phyloP scores from a whole-genome alignment of 2,329 filamentous ascomycete genomes.

The Xylaria sp. region DNA sequence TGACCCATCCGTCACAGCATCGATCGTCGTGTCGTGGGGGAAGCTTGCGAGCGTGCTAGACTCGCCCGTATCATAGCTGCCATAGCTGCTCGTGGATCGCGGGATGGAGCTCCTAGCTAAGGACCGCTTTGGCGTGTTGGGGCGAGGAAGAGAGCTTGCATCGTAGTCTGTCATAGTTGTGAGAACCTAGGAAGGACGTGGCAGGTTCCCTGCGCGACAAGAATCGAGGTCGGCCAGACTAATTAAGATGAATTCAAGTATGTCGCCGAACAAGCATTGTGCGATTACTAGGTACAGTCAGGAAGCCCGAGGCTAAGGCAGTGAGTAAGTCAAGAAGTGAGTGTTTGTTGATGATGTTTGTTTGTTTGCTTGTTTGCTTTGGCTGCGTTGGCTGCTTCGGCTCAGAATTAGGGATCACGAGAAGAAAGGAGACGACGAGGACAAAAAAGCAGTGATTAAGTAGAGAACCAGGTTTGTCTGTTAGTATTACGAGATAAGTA shows the following conservation, averaged over 20 bases:
- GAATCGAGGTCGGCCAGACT: neutral
- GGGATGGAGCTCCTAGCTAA: constrained; percentile 27
- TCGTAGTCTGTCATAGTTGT: constrained; percentile 32
- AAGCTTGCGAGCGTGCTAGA: constrained; percentile 37
- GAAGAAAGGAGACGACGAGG: neutral
- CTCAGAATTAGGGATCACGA: neutral
- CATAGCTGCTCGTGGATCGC: constrained; percentile 31
- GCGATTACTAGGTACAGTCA: neutral
- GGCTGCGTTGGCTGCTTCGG: too few species aligned
- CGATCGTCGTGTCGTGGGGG: constrained; percentile 20
- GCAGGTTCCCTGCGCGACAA: constrained; percentile 4
- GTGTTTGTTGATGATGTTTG: neutral
- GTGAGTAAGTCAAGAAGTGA: neutral
- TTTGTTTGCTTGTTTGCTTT: neutral
- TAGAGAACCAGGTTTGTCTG: neutral
- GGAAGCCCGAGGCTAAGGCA: neutral
- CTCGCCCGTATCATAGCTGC: constrained; percentile 41
- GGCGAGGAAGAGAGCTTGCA: constrained; percentile 25
- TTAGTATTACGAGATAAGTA: neutral
- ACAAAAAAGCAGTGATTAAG: neutral
- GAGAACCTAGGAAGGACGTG: constrained; percentile 8
- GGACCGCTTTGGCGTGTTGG: constrained; percentile 19
- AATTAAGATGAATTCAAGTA: constrained; percentile 4
- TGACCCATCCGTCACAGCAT: constrained; percentile 18
- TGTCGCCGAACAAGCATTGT: constrained; percentile 8